Evolutionary conservation across 2,329 filamentous ascomycete species (phyloP), one percentile per base, ranked within the genome.

Genomic region (Polytolypa hystricis): DNA sequence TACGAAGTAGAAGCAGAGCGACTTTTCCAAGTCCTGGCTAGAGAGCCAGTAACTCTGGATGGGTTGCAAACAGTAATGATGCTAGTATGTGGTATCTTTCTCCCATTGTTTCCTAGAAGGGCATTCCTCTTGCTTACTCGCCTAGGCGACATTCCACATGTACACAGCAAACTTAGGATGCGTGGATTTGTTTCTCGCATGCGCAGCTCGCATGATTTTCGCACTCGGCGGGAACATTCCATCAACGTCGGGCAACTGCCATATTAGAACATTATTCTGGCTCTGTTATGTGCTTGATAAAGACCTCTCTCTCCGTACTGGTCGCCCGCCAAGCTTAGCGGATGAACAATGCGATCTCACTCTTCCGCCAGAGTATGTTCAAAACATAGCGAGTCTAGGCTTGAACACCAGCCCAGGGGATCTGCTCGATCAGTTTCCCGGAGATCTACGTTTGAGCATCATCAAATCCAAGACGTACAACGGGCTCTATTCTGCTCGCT

Each of bases 201-300:
- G 67, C 4, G 60, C 66, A 3, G 68, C 64, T 21, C 65, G 70
- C 2, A 58, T 67, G 14, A 49, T 71, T 1, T 72, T 67, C 39
- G 60, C 62, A 33, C 56, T 75, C 1, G 68, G 69, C 0, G 70
- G 58, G 1, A 67, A 74, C 38, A 54, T 32, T 4, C n/a, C 11
- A 11, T 18, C 30, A 5, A 14, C 30, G 30, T 32, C 12, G 35
- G 46, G 39, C 5, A 48, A 52, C 10, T 34, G 46, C 4, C 56
- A 61, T 20, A 37, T 57, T 4, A 57, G 60, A 4, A 56, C 56
- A 33, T 27, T 74, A 0, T 76, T 76, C 45, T 76, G 73, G 71
- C 45, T 74, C 4, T 66, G 65, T 42, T 75, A 73, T 39, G 58
- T 58, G 2, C 51, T 72, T 7, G 72, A 77, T 44, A 75, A 73